Evolutionary conservation across 2,329 filamentous ascomycete species (phyloP).

Genomic region (Cadophora malorum): DNA sequence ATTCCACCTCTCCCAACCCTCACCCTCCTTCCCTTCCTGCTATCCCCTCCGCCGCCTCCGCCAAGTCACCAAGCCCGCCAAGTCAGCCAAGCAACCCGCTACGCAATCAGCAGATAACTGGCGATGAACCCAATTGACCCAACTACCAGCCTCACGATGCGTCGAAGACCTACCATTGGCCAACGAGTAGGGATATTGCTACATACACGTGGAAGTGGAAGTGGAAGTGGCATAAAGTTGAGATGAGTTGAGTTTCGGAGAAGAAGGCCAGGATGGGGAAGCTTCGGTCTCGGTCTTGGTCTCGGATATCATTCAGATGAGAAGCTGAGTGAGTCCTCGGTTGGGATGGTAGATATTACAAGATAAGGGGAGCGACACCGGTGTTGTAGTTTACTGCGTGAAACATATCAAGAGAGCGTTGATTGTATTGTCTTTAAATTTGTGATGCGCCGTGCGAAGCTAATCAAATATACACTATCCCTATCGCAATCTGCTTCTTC

Average conservation of each 20-base stretch:
- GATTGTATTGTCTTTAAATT: too few species aligned
- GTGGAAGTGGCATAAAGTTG: too few species aligned
- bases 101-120: too few species aligned
- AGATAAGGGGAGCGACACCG: not conserved
- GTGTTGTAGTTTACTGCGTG: not conserved
- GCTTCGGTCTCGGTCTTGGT: not conserved
- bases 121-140: too few species aligned
- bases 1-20: not conserved
- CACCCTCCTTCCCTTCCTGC: not conserved
- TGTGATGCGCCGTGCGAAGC: not conserved
- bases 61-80: not conserved
- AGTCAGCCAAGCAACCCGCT: not conserved
- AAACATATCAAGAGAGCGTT: not conserved
- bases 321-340: too few species aligned
- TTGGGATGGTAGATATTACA: too few species aligned
- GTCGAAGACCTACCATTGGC: too few species aligned
- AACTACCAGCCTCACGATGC: too few species aligned
- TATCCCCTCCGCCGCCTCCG: not conserved
- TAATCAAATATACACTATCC: slow-evolving; percentile 4
- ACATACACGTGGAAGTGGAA: not conserved
- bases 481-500: not conserved
- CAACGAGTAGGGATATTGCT: not conserved
- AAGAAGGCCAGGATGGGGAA: too few species aligned
- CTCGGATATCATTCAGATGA: too few species aligned
- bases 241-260: too few species aligned